phyloP scores from a whole-genome alignment of 2,329 filamentous ascomycete genomes.

The Diatrype stigma region DNA sequence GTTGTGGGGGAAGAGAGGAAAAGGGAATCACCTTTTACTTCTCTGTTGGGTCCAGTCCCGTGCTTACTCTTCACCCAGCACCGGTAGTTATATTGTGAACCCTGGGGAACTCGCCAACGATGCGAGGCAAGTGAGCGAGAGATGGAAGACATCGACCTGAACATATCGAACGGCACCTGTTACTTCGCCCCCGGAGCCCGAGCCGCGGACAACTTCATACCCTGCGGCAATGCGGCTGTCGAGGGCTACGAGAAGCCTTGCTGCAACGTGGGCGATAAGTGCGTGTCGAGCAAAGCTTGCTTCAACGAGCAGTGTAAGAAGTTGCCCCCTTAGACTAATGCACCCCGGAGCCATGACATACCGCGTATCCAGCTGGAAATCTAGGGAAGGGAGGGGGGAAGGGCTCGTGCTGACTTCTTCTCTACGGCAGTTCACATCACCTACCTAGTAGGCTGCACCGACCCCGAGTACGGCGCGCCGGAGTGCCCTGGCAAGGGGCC shows the following conservation, averaged over 20 bases:
- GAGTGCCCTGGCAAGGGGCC: constrained; percentile 13
- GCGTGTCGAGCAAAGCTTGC: constrained; percentile 13
- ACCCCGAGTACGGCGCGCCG: constrained; percentile 6
- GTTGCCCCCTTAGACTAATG: not conserved
- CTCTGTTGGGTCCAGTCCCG: no score
- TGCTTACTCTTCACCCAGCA: no score
- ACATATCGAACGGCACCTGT: constrained; percentile 18
- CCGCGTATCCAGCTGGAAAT: no score
- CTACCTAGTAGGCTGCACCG: constrained; percentile 20
- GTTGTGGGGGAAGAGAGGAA: no score
- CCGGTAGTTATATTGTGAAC: no score
- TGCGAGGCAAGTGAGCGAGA: no score
- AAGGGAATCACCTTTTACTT: no score
- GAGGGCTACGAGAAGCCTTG: constrained; percentile 10
- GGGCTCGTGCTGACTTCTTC: not conserved
- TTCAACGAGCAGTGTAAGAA: constrained; percentile 8
- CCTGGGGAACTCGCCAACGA: no score
- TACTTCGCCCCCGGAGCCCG: constrained; percentile 5
- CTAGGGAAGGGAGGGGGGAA: no score
- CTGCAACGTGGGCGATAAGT: constrained; percentile 15
- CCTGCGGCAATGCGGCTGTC: constrained; percentile 15
- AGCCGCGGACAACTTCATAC: constrained; percentile 11
- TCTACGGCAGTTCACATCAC: constrained; percentile 3
- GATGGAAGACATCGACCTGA: constrained; percentile 7
- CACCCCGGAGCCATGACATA: no score